Evolutionary conservation across 805 yeast genomes (phyloP).

Genomic region (Metschnikowia reukaufii): DNA sequence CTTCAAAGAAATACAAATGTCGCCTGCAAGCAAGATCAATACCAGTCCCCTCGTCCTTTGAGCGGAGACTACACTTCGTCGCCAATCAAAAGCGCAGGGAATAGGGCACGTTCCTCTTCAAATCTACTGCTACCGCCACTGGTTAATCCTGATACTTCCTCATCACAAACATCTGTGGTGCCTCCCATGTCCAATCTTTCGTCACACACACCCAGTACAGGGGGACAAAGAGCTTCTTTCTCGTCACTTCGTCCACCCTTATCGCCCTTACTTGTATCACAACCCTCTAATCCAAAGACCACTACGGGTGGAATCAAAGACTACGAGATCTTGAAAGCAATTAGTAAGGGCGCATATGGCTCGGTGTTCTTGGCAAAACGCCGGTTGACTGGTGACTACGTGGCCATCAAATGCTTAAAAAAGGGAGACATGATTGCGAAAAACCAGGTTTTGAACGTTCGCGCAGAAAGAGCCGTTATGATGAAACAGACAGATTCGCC

Average conservation of each 20-base stretch:
- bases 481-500: constrained; percentile 95
- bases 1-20: constrained; percentile 51
- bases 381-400: constrained; percentile 87
- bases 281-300: constrained; percentile 53
- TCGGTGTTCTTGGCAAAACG: constrained; percentile 86
- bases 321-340: constrained; percentile 87
- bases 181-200: constrained; percentile 1
- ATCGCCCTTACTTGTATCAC: constrained; percentile 76
- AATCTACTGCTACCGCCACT: constrained; percentile 15
- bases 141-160: not conserved
- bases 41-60: constrained; percentile 13
- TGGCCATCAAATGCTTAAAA: constrained; percentile 88
- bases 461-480: constrained; percentile 95
- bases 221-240: constrained; percentile 13
- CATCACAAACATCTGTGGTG: constrained; percentile 1
- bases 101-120: constrained; percentile 35
- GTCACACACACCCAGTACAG: constrained; percentile 2
- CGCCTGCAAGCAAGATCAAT: constrained; percentile 13
- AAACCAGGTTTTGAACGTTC: constrained; percentile 92
- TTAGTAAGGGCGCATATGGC: constrained; percentile 97
- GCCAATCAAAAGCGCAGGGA: constrained; percentile 38
- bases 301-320: constrained; percentile 74
- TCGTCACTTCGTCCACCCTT: constrained; percentile 56
- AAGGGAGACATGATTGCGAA: constrained; percentile 96
- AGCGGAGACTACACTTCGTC: constrained; percentile 38